Conservation (phyloP, 2,329 filamentous ascomycete genomes). For the Botrytis medusae region DNA sequence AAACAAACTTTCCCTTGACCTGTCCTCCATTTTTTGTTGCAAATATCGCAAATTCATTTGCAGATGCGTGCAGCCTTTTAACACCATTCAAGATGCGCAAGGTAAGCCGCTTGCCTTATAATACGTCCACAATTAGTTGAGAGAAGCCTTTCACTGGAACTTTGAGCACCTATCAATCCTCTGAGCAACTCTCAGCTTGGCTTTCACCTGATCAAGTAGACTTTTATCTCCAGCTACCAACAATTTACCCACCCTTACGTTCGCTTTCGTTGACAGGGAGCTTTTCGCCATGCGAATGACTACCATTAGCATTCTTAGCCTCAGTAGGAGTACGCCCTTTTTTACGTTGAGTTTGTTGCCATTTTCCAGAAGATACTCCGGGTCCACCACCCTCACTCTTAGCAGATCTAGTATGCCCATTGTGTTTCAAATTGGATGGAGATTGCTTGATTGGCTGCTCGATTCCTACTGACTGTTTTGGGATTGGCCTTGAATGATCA, state of each 20-base stretch:
- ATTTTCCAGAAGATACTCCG: conserved; percentile 41
- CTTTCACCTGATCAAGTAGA: conserved; percentile 4
- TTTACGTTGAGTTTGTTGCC: conserved; percentile 60
- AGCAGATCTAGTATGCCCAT: conserved; percentile 53
- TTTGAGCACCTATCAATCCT: neutral
- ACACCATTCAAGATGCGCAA: neutral
- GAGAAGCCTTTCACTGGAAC: neutral
- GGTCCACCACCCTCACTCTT: conserved; percentile 53
- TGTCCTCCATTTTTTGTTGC: neutral
- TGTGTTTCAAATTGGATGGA: conserved; percentile 42
- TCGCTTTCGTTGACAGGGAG: conserved; percentile 59
- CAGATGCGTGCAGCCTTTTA: neutral
- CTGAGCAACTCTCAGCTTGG: neutral
- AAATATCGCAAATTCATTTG: neutral
- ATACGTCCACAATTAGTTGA: neutral
- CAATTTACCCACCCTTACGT: conserved; percentile 58
- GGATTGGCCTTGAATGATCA: conserved; percentile 22
- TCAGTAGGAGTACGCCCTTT: conserved; percentile 49
- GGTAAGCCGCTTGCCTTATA: neutral
- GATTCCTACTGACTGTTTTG: conserved; percentile 42
- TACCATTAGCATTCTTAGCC: conserved; percentile 48
- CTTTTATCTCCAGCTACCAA: neutral
- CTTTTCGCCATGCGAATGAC: conserved; percentile 50
- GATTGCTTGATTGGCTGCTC: conserved; percentile 36
- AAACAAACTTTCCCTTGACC: conserved; percentile 13